phyloP scores from a whole-genome alignment of 768 basidiomycete species.

The Pulveroboletus ravenelii region DNA sequence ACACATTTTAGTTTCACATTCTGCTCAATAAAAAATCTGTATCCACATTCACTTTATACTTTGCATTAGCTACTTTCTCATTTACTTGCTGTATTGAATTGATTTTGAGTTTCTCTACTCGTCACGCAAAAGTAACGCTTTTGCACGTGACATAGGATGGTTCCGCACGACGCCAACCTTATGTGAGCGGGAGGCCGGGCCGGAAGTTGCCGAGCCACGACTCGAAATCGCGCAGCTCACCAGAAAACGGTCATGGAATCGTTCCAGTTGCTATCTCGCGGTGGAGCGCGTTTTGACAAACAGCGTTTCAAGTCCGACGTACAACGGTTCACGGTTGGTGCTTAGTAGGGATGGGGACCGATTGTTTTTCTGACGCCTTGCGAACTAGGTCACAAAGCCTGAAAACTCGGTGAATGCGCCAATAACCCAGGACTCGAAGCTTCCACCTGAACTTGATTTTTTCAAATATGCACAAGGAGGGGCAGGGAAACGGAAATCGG shows the following conservation, averaged over 20 bases:
- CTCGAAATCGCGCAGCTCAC: background rate
- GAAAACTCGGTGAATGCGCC: conserved; percentile 21
- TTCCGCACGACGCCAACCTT: too few species aligned
- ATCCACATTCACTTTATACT: too few species aligned
- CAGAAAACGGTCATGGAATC: conserved; percentile 57
- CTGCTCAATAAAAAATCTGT: too few species aligned
- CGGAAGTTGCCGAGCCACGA: conserved; percentile 12
- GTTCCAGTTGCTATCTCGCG: conserved; percentile 85
- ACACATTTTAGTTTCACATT: too few species aligned
- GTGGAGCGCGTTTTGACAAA: conserved; percentile 81
- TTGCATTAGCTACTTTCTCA: too few species aligned
- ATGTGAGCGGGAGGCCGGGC: too few species aligned
- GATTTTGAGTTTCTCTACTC: too few species aligned
- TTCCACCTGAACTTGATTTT: conserved; percentile 83
- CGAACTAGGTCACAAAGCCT: conserved; percentile 19
- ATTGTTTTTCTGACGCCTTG: conserved; percentile 1
- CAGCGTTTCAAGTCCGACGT: conserved; percentile 65
- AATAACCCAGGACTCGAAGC: conserved; percentile 38
- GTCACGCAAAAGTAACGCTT: too few species aligned
- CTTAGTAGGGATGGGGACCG: background rate
- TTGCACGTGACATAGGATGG: too few species aligned
- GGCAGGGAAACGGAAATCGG: conserved; percentile 48
- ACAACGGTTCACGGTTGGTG: conserved; percentile 59
- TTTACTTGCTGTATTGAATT: too few species aligned
- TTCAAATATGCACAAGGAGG: conserved; percentile 77